Conservation (phyloP, 805 yeast genomes). For the Hagleromyces aurorensis region DNA sequence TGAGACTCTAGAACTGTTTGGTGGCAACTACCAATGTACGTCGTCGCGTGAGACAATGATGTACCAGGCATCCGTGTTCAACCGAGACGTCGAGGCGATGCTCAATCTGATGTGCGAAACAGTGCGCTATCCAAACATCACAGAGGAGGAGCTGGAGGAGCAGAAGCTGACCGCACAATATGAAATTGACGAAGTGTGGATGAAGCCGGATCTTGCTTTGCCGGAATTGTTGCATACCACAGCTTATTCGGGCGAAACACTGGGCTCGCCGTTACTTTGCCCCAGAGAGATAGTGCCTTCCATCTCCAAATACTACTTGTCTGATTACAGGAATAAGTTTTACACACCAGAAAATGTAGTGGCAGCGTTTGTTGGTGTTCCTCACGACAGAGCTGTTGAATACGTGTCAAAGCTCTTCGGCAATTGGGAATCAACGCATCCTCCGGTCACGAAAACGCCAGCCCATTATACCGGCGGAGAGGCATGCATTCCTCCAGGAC, state of each 20-base stretch:
- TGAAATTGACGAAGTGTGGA: conserved; percentile 76
- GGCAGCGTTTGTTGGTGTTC: conserved; percentile 81
- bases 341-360: conserved; percentile 78
- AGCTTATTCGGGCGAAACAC: conserved; percentile 63
- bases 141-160: conserved; percentile 63
- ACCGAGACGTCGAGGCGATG: conserved; percentile 75
- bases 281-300: conserved; percentile 58
- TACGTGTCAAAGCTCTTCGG: conserved; percentile 59
- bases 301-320: conserved; percentile 45
- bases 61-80: conserved; percentile 93
- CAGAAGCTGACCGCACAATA: conserved; percentile 67
- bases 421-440: conserved; percentile 37
- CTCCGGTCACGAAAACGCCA: conserved; percentile 25
- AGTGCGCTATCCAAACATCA: conserved; percentile 58
- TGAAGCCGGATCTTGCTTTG: conserved; percentile 72
- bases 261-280: conserved; percentile 82
- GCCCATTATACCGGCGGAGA: conserved; percentile 58
- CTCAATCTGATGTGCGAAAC: conserved; percentile 70
- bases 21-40: conserved; percentile 92
- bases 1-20: conserved; percentile 65
- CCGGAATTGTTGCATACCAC: conserved; percentile 88
- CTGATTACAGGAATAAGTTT: conserved; percentile 53
- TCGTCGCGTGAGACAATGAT: conserved; percentile 86
- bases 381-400: conserved; percentile 57
- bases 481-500: conserved; percentile 45